Evolutionary conservation across 805 yeast species (phyloP).

Genomic region (Tetrapisispora iriomotensis): DNA sequence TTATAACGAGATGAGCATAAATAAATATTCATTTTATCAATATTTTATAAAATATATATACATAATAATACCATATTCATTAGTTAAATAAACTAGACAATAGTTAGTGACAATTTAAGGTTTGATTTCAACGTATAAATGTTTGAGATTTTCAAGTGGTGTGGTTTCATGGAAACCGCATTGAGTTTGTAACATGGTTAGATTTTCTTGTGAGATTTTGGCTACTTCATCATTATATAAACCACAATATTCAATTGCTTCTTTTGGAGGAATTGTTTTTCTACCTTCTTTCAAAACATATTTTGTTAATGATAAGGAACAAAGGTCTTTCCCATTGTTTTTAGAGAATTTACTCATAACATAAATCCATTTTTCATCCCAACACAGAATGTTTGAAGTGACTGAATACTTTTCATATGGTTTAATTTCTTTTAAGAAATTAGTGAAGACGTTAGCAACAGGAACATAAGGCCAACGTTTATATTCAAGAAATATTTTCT

Average conservation of each 20-base stretch:
- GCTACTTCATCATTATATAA: slow-evolving; percentile 44
- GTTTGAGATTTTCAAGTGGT: slow-evolving; percentile 15
- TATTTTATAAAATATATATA: too few species aligned
- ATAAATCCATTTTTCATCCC: slow-evolving; percentile 86
- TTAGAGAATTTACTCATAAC: slow-evolving; percentile 53
- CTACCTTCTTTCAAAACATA: slow-evolving; percentile 75
- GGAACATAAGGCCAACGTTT: slow-evolving; percentile 56
- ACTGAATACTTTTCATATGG: slow-evolving; percentile 54
- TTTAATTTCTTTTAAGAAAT: slow-evolving; percentile 62
- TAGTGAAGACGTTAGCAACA: slow-evolving; percentile 59
- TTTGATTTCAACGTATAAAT: background rate
- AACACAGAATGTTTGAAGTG: slow-evolving; percentile 53
- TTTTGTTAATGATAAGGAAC: slow-evolving; percentile 60
- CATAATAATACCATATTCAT: too few species aligned
- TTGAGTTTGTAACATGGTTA: slow-evolving; percentile 15
- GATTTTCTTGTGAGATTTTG: slow-evolving; percentile 32
- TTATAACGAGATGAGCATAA: too few species aligned
- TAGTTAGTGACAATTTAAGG: background rate
- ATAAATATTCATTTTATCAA: too few species aligned
- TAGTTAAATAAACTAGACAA: background rate
- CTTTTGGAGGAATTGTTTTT: slow-evolving; percentile 60
- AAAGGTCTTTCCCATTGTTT: slow-evolving; percentile 30
- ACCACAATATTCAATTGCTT: slow-evolving; percentile 47
- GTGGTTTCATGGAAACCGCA: slow-evolving; percentile 26
- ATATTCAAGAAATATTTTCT: slow-evolving; percentile 39